Evolutionary conservation across 805 yeast species (phyloP), one percentile per base, ranked within the genome.

Genomic region (Ogataea nitratoaversa): DNA sequence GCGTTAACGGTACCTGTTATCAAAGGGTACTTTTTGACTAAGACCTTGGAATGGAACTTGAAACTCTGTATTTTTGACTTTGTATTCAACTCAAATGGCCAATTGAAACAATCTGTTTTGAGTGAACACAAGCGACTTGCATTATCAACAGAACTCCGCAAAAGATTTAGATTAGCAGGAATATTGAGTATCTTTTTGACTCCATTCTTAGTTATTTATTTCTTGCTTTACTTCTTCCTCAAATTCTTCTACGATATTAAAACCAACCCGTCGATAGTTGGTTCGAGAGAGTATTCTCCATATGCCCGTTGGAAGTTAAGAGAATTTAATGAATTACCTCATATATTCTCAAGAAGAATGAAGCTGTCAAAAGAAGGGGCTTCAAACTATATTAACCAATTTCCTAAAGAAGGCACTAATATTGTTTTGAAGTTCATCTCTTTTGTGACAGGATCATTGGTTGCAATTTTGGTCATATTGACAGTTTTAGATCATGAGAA

Each of bases 281-380:
- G 88, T 5, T 72, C 89, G 2, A 69, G 99, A 34, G 95, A 89
- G 52, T 93, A 88, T 57, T 87, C 98, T 0, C 96, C 97, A 0
- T 78, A 77, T 62, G 97, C 98, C 0, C 90, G 85, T 53, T 93
- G 98, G 98, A 87, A 83, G 57, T 74, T 93, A 54, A 70, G 99
- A 41, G 99, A 93, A 54, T 87, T 84, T 57, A 93, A 93, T 61
- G 99, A 93, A 57, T 70, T 93, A 8, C 87, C 87, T 32, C 99
- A 93, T 61, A 71, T 91, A 20, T 93, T 93, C 63, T 79, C 79
- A 41, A 79, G 82, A 50, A 70, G 99, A 36, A 63, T 93, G 30
- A 85, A 80, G 34, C 63, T 86, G 44, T 86, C 96, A 37, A 74
- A 79, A 23, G 84, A 78, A 13, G 80, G 89, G 5, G 96, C 98